phyloP scores from a whole-genome alignment of 164 flowering plant species.

The Akebia trifoliata region DNA sequence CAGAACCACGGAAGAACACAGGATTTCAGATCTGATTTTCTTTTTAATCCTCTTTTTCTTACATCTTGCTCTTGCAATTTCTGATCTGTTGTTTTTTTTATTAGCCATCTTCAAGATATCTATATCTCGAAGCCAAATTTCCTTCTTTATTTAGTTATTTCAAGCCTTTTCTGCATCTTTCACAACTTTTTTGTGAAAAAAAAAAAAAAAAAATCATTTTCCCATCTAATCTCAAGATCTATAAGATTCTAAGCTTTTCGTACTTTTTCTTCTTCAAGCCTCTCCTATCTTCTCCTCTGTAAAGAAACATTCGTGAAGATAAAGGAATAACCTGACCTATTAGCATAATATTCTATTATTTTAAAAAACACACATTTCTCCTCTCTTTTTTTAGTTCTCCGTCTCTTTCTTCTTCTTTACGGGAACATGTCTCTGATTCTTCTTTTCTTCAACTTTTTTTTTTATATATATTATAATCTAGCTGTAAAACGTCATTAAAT shows the following conservation, averaged over 20 bases:
- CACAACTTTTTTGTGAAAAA: no score
- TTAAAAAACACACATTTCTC: no score
- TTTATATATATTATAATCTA: constrained; percentile 19
- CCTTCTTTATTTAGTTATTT: no score
- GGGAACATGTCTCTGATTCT: constrained; percentile 36
- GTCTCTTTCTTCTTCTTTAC: constrained; percentile 11
- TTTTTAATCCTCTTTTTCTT: no score
- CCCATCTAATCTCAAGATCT: constrained; percentile 5
- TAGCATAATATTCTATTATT: constrained; percentile 2
- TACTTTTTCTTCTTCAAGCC: not conserved
- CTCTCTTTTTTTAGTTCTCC: no score
- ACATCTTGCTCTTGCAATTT: no score
- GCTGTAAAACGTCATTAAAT: not conserved
- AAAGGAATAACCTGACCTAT: constrained; percentile 24
- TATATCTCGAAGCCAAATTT: no score
- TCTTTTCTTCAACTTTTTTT: constrained; percentile 38
- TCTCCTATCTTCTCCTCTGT: constrained; percentile 13
- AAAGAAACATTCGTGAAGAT: constrained; percentile 13
- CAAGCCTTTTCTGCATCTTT: no score
- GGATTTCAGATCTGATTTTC: no score
- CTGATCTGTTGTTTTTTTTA: no score
- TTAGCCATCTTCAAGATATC: no score
- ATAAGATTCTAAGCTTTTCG: constrained; percentile 2
- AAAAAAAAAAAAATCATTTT: constrained; percentile 2
- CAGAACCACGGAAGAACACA: no score